Base-by-base conservation (phyloP, 495 filamentous ascomycete genomes). In the Recurvomyces mirabilis region DNA sequence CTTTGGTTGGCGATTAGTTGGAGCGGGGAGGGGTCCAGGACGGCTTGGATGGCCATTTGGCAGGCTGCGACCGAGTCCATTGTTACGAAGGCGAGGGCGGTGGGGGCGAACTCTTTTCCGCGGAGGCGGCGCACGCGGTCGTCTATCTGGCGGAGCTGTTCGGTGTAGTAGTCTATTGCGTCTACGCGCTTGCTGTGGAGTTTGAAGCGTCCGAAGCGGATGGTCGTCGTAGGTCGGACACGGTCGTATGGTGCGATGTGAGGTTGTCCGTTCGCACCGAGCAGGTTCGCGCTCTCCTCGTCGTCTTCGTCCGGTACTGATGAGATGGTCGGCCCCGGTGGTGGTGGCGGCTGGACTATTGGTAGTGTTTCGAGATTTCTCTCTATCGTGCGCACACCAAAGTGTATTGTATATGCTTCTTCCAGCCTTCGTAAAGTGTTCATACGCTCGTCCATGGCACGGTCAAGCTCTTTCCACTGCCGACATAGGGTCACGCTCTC, bases 41-140 rank as follows among this genome's bases (percentile, higher is more conserved):
- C 77, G 0, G 93, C 85, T 60, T 99, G 91, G 31, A 93, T 79
- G 13, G 87, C 85, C 82, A 95, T 93, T 67, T 98, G 91, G 44
- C 73, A 77, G 18, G 87, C 78, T n/a, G 86, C 82, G 47, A 89
- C 86, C 14, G 87, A 93, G 61, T 94, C 81, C 83, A 99, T 87
- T 0, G 93, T 95, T 24, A 99, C 86, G 60, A 96, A 96, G 5
- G 93, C 93, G 25, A 93, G 68, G 31, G 87, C 78, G 0, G 77
- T 87, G 1, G 93, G 71, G 7, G 70, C 64, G 56, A 84, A 95
- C 13, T 81, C 77, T 58, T 88, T 88, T 52, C 74, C 73, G 20
- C 93, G 74, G 0, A 82, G 77, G 13, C 51, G 60, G 17, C 60
- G 59, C 31, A 99, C 88, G 53, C 80, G 69, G 31, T 88, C 84